Evolutionary conservation across 176 grass and related monocot genomes (phyloP), one percentile per base, ranked within the genome.

Genomic region (Leersia perrieri): DNA sequence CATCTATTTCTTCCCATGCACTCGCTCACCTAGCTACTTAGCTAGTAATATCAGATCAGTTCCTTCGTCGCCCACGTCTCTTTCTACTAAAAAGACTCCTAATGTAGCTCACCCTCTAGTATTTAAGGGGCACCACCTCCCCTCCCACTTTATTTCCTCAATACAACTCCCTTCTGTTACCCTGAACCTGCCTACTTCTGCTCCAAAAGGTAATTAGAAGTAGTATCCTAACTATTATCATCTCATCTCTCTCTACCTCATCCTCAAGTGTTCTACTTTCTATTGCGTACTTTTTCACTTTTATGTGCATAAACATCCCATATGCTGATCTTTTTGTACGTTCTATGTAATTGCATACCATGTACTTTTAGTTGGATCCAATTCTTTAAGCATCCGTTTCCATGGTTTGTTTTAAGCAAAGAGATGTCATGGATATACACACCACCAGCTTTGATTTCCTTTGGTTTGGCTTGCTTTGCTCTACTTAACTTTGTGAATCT

Each of bases 1-100:
- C 29, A 22, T 53, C 49, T 53, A n/a, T n/a, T 20, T n/a, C 18
- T 66, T 15, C 40, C 25, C 62, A 32, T 42, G 47, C 18, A 23
- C 23, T 22, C 27, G 33, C 57, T 27, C 11, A 20, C 49, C 49
- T 53, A 53, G 49, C 49, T 53, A 53, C n/a, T n/a, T n/a, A 5
- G 39, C 39, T 53, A 38, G 47, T 61, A 51, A 69, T 61, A 20
- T 57, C 67, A 29, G 34, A 31, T 22, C 41, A 82, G 80, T 84
- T 74, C 55, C 84, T 87, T 87, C 70, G 18, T 34, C n/a, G 68
- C 13, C 40, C 76, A 91, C 85, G 84, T 84, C 75, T 87, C 89
- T 87, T 87, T 87, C 85, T 91, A 60, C 63, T 63, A 69, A 84
- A 90, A 90, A 53, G 62, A 74, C 67, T n/a, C 75, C 76, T 61